phyloP scores from a whole-genome alignment of 2,329 filamentous ascomycete species.

The Chrysoporthe cubensis region DNA sequence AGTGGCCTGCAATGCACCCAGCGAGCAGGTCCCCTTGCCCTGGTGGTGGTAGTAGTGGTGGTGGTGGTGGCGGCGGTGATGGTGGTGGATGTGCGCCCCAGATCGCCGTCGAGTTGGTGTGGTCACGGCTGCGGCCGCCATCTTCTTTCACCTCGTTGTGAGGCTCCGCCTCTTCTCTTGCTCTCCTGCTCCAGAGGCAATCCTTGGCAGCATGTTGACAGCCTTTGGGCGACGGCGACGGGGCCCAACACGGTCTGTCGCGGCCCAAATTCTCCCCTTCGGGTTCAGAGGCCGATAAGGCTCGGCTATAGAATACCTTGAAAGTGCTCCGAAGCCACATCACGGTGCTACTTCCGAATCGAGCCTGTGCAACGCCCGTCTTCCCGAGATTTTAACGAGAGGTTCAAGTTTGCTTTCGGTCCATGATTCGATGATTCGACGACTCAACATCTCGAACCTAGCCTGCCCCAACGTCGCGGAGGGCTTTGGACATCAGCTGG shows the following conservation, averaged over 20 bases:
- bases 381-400: not conserved
- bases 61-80: not conserved
- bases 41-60: not conserved
- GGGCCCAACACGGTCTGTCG: not conserved
- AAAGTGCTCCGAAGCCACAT: conserved; percentile 19
- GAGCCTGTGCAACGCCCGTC: conserved; percentile 1
- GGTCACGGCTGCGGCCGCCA: conserved; percentile 27
- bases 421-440: conserved; percentile 23
- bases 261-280: not conserved
- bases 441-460: not conserved
- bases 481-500: conserved; percentile 22
- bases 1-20: conserved; percentile 23
- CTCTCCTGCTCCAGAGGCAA: not conserved
- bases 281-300: not conserved
- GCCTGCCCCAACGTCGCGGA: too few species aligned
- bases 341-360: conserved; percentile 25
- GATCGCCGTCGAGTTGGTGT: conserved; percentile 28
- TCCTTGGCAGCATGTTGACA: not conserved
- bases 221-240: not conserved
- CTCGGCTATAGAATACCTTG: conserved; percentile 12
- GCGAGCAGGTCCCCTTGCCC: conserved; percentile 24
- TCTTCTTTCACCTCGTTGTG: not conserved
- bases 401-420: conserved; percentile 15
- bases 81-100: conserved; percentile 1
- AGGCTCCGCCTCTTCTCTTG: not conserved